phyloP scores from a whole-genome alignment of 1,139 yeast genomes.

The Yamadazyma triangularis region DNA sequence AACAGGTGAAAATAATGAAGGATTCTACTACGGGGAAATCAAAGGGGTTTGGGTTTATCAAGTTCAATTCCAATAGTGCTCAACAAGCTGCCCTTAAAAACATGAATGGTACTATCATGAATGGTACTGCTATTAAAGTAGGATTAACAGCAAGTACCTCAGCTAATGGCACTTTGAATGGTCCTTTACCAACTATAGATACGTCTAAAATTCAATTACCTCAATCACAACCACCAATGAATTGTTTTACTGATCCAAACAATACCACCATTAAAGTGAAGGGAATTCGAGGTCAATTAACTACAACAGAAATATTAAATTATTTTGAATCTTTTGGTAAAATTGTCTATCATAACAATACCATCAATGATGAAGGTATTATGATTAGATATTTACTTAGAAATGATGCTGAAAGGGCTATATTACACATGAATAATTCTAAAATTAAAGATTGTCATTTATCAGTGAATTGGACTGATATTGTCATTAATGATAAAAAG shows the following conservation, averaged over 20 bases:
- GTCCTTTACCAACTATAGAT: slow-evolving; percentile 4
- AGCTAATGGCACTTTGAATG: too few species aligned
- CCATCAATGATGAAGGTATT: slow-evolving; percentile 19
- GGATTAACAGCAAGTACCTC: slow-evolving; percentile 23
- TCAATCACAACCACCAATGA: slow-evolving; percentile 33
- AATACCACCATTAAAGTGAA: slow-evolving; percentile 28
- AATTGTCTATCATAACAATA: slow-evolving; percentile 20
- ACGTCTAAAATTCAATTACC: slow-evolving; percentile 14
- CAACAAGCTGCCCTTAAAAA: slow-evolving; percentile 72
- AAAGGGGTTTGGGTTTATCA: slow-evolving; percentile 90
- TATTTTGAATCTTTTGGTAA: slow-evolving; percentile 35
- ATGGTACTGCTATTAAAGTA: slow-evolving; percentile 73
- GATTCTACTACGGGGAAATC: slow-evolving; percentile 74
- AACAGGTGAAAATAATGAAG: slow-evolving; percentile 82
- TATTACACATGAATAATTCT: slow-evolving; percentile 28
- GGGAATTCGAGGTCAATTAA: slow-evolving; percentile 26
- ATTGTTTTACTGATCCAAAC: slow-evolving; percentile 30
- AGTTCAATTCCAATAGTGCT: slow-evolving; percentile 68
- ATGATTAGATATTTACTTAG: slow-evolving; percentile 25
- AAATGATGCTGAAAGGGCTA: slow-evolving; percentile 34
- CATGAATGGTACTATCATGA: slow-evolving; percentile 77
- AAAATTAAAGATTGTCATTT: slow-evolving; percentile 27
- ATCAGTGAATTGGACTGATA: slow-evolving; percentile 31
- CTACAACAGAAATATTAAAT: slow-evolving; percentile 25
- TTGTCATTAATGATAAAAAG: slow-evolving; percentile 3